Conservation (phyloP, 2,329 filamentous ascomycete species). For the Shiraia sp. region DNA sequence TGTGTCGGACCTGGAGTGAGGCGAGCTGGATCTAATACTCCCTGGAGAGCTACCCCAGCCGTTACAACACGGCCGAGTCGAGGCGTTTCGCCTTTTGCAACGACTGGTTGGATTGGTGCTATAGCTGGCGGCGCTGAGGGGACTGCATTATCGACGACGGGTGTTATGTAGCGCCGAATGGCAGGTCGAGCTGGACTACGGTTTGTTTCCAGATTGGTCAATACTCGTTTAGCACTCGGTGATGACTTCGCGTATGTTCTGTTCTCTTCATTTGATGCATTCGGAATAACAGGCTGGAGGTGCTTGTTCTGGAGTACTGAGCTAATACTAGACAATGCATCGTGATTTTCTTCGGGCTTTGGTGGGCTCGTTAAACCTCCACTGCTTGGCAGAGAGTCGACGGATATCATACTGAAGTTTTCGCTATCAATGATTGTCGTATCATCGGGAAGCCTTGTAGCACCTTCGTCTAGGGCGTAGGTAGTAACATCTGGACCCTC, state of each 20-base stretch:
- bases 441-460: constrained; percentile 46
- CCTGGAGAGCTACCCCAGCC: constrained; percentile 45
- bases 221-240: constrained; percentile 7
- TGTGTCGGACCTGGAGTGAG: constrained; percentile 32
- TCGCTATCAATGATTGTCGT: constrained; percentile 53
- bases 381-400: constrained; percentile 50
- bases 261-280: neutral
- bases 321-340: constrained; percentile 6
- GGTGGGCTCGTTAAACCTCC: constrained; percentile 32
- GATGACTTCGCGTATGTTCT: constrained; percentile 6
- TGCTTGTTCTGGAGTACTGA: constrained; percentile 18
- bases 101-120: constrained; percentile 16
- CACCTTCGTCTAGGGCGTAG: constrained; percentile 37
- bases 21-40: constrained; percentile 36
- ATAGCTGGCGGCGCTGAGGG: constrained; percentile 39
- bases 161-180: constrained; percentile 31
- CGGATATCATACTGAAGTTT: constrained; percentile 56
- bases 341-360: constrained; percentile 11
- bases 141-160: constrained; percentile 27
- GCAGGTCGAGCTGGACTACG: constrained; percentile 16
- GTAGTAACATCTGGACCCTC: constrained; percentile 23
- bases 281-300: constrained; percentile 8
- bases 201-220: constrained; percentile 4
- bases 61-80: constrained; percentile 42
- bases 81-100: constrained; percentile 33